Percentiles rank a stretch among this genome's conserved stretches.
phyloP scores from a whole-genome alignment of 768 basidiomycete species.

The Suillus subalutaceus region DNA sequence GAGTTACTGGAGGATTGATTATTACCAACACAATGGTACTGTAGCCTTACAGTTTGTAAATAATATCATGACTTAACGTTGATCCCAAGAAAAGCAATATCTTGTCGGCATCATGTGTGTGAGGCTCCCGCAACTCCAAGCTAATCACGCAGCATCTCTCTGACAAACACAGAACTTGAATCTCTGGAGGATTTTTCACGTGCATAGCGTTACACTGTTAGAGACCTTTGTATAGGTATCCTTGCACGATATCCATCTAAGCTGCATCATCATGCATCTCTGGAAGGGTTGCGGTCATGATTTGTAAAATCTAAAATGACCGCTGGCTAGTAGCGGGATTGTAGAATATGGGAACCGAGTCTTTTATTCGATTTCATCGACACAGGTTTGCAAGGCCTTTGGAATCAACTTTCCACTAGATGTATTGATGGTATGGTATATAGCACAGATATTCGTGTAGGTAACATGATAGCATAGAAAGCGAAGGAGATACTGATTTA shows the following conservation, averaged over 20 bases:
- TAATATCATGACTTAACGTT: background rate
- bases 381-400: background rate
- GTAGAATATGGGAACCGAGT: background rate
- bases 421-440: background rate
- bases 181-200: background rate
- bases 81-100: too few species aligned
- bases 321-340: background rate
- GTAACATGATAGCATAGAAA: background rate
- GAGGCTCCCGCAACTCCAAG: background rate
- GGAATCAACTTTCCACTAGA: background rate
- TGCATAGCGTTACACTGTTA: background rate
- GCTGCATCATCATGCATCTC: conserved; percentile 8
- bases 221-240: background rate
- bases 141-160: background rate
- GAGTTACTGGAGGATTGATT: background rate
- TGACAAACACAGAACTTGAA: background rate
- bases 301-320: conserved; percentile 32
- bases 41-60: background rate
- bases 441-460: background rate
- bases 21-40: background rate
- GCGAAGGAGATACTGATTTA: background rate
- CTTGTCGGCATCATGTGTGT: background rate
- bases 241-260: background rate
- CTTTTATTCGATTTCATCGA: background rate
- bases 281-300: conserved; percentile 40